Evolutionary conservation across 345 rosid genomes (phyloP).

Genomic region (Eucalyptus regnans): DNA sequence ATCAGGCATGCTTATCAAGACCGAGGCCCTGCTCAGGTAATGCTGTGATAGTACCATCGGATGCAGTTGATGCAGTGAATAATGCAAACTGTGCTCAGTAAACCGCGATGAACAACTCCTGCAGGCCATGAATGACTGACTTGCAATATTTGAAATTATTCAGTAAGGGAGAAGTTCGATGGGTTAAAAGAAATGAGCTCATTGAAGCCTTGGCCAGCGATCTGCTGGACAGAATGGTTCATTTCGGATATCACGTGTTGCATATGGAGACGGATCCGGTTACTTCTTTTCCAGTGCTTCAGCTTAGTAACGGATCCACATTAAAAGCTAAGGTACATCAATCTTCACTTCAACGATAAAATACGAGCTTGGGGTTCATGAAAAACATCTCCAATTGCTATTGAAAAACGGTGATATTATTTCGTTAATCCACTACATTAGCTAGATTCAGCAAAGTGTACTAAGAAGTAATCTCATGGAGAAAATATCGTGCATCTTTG

Average conservation of each 20-base stretch:
- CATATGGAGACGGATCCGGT: slow-evolving; percentile 14
- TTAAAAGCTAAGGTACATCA: slow-evolving; percentile 29
- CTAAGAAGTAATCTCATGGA: neutral
- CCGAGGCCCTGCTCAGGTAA: neutral
- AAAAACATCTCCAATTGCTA: neutral
- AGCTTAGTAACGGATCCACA: slow-evolving; percentile 12
- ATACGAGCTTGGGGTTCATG: neutral
- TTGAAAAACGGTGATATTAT: neutral
- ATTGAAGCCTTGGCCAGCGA: neutral
- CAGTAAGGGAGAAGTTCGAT: neutral
- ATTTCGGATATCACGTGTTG: slow-evolving; percentile 1
- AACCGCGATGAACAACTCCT: neutral
- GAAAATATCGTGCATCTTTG: neutral
- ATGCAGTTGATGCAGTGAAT: neutral
- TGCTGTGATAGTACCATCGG: neutral
- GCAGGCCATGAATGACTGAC: neutral
- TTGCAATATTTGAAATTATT: neutral
- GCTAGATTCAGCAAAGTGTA: neutral
- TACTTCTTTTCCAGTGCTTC: slow-evolving; percentile 15
- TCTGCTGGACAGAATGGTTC: neutral
- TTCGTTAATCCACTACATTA: neutral
- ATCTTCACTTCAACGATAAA: neutral
- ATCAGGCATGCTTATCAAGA: neutral
- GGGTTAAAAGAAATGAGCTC: neutral
- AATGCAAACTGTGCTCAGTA: neutral